Conservation (phyloP, 768 basidiomycete species). For the Leccinellum rugosiceps region DNA sequence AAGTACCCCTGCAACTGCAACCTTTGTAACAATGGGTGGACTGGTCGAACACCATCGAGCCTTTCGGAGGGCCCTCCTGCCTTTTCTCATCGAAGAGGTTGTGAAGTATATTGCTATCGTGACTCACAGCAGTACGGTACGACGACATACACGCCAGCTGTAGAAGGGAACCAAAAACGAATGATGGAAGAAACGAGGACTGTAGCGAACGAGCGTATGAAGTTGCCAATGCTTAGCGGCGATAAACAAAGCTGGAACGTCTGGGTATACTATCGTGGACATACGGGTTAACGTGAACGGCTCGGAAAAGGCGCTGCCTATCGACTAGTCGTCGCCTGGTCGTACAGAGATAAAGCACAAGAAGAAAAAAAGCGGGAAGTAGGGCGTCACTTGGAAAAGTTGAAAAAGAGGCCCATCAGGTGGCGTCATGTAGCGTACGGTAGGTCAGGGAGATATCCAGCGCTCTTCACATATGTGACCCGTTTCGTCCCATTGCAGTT, state of each 20-base stretch:
- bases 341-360: slow-evolving; percentile 12
- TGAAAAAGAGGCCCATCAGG: neutral
- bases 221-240: neutral
- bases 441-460: slow-evolving; percentile 28
- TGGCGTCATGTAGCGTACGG: slow-evolving; percentile 18
- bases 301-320: slow-evolving; percentile 16
- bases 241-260: slow-evolving; percentile 15
- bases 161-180: slow-evolving; percentile 10
- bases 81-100: neutral
- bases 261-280: slow-evolving; percentile 21
- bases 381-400: too few relatives aligned
- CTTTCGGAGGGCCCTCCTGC: neutral
- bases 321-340: slow-evolving; percentile 8
- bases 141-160: neutral
- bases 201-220: slow-evolving; percentile 21
- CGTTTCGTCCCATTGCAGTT: slow-evolving; percentile 30
- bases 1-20: too few relatives aligned
- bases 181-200: slow-evolving; percentile 12
- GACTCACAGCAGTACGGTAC: neutral
- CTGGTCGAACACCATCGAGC: neutral
- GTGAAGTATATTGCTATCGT: neutral
- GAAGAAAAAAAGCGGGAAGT: neutral
- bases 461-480: slow-evolving; percentile 29
- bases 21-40: too few relatives aligned
- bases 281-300: slow-evolving; percentile 13